Evolutionary conservation across 441 rosid species (phyloP).

Genomic region (Geranium incanum): DNA sequence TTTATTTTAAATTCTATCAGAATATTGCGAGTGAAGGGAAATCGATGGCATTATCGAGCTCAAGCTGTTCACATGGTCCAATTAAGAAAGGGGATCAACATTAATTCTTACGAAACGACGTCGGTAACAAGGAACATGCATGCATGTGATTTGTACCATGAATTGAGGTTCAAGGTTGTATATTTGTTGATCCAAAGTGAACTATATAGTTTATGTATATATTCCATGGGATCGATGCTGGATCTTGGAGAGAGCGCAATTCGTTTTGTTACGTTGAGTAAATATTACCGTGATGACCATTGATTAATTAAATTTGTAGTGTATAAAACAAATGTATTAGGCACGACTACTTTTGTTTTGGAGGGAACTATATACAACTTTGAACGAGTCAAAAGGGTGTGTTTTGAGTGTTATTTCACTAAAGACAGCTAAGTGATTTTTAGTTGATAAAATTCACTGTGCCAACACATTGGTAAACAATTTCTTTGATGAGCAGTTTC

Average conservation of each 20-base stretch:
- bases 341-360: too few species aligned
- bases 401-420: too few species aligned
- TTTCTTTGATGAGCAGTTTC: too few species aligned
- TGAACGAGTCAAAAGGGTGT: too few species aligned
- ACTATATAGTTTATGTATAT: background rate
- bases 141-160: conserved; percentile 39
- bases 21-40: background rate
- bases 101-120: background rate
- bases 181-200: background rate
- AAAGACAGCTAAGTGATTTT: too few species aligned
- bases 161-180: conserved; percentile 20
- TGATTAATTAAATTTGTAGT: too few species aligned
- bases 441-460: too few species aligned
- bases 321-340: too few species aligned
- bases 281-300: too few species aligned
- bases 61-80: conserved; percentile 34
- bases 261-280: background rate
- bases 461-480: too few species aligned
- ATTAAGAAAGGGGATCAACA: conserved; percentile 16
- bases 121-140: conserved; percentile 21
- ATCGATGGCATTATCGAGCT: conserved; percentile 16
- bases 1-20: background rate
- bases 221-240: background rate
- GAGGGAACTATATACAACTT: too few species aligned
- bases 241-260: background rate